phyloP scores from a whole-genome alignment of 2,329 filamentous ascomycete species.

The Aspergillus floridensis region DNA sequence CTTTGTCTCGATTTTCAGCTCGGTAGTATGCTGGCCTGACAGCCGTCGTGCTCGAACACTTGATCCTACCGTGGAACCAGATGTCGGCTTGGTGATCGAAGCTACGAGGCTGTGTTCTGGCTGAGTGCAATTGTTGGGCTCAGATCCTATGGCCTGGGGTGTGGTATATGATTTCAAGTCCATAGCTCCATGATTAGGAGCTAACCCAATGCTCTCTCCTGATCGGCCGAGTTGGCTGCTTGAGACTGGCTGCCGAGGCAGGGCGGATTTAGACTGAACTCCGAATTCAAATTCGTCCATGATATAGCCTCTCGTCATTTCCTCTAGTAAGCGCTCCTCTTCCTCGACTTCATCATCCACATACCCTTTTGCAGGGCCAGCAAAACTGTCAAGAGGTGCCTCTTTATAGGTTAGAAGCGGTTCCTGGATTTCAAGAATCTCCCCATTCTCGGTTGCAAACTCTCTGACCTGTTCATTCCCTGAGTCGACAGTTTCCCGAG shows the following conservation, averaged over 20 bases:
- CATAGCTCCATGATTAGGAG: conserved; percentile 67
- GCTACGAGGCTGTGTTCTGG: conserved; percentile 38
- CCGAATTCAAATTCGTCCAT: conserved; percentile 81
- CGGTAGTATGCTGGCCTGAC: conserved; percentile 75
- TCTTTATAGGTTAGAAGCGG: conserved; percentile 45
- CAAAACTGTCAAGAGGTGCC: conserved; percentile 18
- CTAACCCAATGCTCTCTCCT: conserved; percentile 71
- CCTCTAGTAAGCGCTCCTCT: conserved; percentile 73
- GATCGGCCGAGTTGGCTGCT: conserved; percentile 74
- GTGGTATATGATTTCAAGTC: conserved; percentile 70
- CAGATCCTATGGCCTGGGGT: conserved; percentile 55
- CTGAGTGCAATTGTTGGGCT: conserved; percentile 32
- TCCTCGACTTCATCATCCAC: conserved; percentile 67
- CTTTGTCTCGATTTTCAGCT: conserved; percentile 83
- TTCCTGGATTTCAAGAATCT: conserved; percentile 61
- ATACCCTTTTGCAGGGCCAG: conserved; percentile 44
- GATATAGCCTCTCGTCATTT: conserved; percentile 80
- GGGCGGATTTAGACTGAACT: conserved; percentile 62
- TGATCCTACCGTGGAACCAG: conserved; percentile 18
- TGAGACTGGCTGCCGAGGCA: conserved; percentile 77
- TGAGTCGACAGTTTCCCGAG: conserved; percentile 66
- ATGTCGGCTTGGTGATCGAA: conserved; percentile 3
- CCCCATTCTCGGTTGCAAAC: conserved; percentile 65
- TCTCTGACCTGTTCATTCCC: conserved; percentile 74
- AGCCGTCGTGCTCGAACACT: conserved; percentile 73